Conservation (phyloP, 73 alveolate species). For the Paramecium caudatum region DNA sequence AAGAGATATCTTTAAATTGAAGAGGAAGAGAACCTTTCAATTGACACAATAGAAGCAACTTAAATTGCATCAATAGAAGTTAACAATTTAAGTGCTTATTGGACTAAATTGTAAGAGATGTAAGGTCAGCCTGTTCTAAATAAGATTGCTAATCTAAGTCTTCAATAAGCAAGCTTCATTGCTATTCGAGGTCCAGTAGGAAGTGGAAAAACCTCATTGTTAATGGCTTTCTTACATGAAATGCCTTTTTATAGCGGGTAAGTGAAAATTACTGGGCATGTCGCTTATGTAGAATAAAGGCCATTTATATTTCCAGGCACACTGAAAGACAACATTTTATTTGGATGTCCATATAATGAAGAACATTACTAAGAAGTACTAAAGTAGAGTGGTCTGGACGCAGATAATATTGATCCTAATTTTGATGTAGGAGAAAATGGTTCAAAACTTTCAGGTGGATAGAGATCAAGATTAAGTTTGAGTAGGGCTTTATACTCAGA, state of each 20-base stretch:
- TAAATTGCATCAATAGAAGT: background rate
- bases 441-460: constrained; percentile 86
- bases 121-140: constrained; percentile 31
- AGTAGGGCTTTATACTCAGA: constrained; percentile 90
- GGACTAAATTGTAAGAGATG: constrained; percentile 44
- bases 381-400: constrained; percentile 76
- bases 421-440: constrained; percentile 89
- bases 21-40: constrained; percentile 27
- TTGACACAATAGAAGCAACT: background rate
- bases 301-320: constrained; percentile 94
- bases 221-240: constrained; percentile 79
- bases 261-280: constrained; percentile 79
- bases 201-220: constrained; percentile 83
- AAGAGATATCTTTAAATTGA: background rate
- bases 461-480: constrained; percentile 88
- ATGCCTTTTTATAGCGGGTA: constrained; percentile 60
- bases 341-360: constrained; percentile 84
- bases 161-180: constrained; percentile 66
- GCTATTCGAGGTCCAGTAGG: constrained; percentile 87
- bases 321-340: constrained; percentile 87
- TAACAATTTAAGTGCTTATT: constrained; percentile 37
- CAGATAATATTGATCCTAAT: constrained; percentile 84
- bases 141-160: constrained; percentile 54
- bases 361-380: constrained; percentile 79
- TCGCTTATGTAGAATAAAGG: constrained; percentile 93